Evolutionary conservation across 306 rosid species (phyloP).

Genomic region (Luffa acutangula): DNA sequence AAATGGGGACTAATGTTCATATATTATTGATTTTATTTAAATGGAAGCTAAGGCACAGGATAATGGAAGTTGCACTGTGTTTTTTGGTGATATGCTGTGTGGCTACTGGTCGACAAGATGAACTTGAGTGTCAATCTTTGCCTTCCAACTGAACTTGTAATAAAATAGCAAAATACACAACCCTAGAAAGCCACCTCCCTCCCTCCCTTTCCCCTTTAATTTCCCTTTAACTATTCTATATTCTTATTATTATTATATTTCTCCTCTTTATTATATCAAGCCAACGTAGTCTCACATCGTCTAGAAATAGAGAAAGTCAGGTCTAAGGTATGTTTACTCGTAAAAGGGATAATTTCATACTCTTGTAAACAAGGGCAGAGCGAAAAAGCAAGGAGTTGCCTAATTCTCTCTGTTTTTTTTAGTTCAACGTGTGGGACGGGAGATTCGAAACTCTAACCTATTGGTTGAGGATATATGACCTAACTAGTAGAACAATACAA

Average conservation of each 20-base stretch:
- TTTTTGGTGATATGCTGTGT: conserved; percentile 12
- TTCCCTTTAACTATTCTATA: background rate
- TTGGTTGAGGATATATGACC: too few relatives aligned
- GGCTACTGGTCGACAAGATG: conserved; percentile 23
- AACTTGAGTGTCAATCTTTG: conserved; percentile 15
- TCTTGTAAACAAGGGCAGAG: too few relatives aligned
- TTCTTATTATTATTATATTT: background rate
- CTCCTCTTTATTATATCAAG: too few relatives aligned
- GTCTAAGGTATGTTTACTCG: too few relatives aligned
- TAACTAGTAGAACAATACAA: too few relatives aligned
- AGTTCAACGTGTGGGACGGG: too few relatives aligned
- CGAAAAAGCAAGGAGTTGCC: too few relatives aligned
- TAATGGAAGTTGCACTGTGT: conserved; percentile 5
- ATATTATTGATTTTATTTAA: background rate
- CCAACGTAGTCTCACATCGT: too few relatives aligned
- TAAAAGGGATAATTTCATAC: too few relatives aligned
- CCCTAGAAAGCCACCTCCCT: background rate
- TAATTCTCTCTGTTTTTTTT: too few relatives aligned
- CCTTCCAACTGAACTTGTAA: conserved; percentile 17
- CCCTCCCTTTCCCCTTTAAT: background rate
- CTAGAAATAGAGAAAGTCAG: too few relatives aligned
- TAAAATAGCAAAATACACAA: background rate
- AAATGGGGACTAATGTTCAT: background rate
- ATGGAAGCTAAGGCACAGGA: background rate
- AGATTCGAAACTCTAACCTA: too few relatives aligned